These are phyloP conservation scores for Papiliotrema nemorosa DNA, from an alignment of 1,284 basidiomycete species.

Conservation along the genomic window DNA sequence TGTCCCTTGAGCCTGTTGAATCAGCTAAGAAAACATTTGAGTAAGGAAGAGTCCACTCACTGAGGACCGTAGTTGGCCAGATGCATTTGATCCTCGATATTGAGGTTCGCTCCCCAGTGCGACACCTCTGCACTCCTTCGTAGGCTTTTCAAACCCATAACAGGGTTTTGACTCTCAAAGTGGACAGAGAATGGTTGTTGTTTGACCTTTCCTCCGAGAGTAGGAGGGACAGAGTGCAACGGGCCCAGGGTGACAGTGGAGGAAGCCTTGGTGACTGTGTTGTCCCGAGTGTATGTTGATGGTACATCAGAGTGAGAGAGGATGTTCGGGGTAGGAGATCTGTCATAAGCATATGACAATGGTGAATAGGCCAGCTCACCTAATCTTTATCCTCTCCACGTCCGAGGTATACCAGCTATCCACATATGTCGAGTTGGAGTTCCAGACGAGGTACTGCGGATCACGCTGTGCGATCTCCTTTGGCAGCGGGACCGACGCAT, in stretches of 20 bases:
- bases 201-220: slow-evolving; percentile 52
- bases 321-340: slow-evolving; percentile 64
- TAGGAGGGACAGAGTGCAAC: slow-evolving; percentile 67
- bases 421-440: slow-evolving; percentile 62
- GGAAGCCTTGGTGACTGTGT: slow-evolving; percentile 63
- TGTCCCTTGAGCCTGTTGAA: slow-evolving; percentile 78
- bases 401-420: slow-evolving; percentile 77
- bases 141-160: slow-evolving; percentile 70
- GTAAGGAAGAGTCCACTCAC: slow-evolving; percentile 55
- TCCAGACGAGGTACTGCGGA: slow-evolving; percentile 75
- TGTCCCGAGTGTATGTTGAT: slow-evolving; percentile 41
- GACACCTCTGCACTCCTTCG: slow-evolving; percentile 82
- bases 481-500: slow-evolving; percentile 73
- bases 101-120: slow-evolving; percentile 94
- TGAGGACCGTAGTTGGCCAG: slow-evolving; percentile 82
- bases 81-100: slow-evolving; percentile 82
- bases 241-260: slow-evolving; percentile 84
- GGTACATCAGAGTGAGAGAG: slow-evolving; percentile 61
- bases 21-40: neutral
- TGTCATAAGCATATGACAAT: slow-evolving; percentile 39
- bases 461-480: slow-evolving; percentile 68
- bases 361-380: slow-evolving; percentile 53
- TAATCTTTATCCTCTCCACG: slow-evolving; percentile 78
- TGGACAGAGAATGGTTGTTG: slow-evolving; percentile 71
- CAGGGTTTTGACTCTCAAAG: slow-evolving; percentile 74